Base-by-base conservation (phyloP, 495 filamentous ascomycete species). In the Neurospora sp. region DNA sequence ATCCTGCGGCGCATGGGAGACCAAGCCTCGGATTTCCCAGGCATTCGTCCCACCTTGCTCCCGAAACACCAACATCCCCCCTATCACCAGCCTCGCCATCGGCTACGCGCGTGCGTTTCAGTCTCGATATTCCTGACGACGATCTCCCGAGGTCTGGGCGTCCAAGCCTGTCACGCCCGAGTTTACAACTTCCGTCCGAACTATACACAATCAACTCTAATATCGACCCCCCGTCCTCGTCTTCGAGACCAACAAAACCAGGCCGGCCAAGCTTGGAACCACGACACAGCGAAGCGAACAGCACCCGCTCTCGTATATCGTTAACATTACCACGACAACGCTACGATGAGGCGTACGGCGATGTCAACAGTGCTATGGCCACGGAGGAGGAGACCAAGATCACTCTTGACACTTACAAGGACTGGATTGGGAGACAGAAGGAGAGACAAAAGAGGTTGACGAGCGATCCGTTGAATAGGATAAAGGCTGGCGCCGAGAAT, bases 181-280 rank as follows among this genome's bases (percentile, higher is more conserved):
- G 71, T 10, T 43, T 74, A 70, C 69, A 36, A 17, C 36, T 69
- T 38, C 73, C 72, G 13, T 73, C 78, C 2, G 74, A 72, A 11
- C 76, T 80, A 9, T 80, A 80, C 73, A 80, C 79, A 7, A 78
- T 79, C 72, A 71, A 79, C 37, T 81, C 80, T 8, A 74, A 79
- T 21, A 74, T 69, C 48, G 72, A 72, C 1, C 69, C 59, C 13
- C 36, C 48, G 5, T 72, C 74, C 10, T 72, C 71, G 21, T 71
- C 76, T 4, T 72, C 71, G 37, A 69, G 28, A 21, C n/a, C 45
- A 69, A 24, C 73, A 39, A 69, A 38, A 21, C 24, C 39, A 21
- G 15, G 5, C 36, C 24, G 24, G 34, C 42, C 70, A 72, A 54
- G 69, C n/a, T 34, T 54, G 10, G 31, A 13, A 39, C 39, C 21